Evolutionary conservation across 2,329 filamentous ascomycete genomes (phyloP), one percentile per base, ranked within the genome.

Genomic region (Massarina eburnea): DNA sequence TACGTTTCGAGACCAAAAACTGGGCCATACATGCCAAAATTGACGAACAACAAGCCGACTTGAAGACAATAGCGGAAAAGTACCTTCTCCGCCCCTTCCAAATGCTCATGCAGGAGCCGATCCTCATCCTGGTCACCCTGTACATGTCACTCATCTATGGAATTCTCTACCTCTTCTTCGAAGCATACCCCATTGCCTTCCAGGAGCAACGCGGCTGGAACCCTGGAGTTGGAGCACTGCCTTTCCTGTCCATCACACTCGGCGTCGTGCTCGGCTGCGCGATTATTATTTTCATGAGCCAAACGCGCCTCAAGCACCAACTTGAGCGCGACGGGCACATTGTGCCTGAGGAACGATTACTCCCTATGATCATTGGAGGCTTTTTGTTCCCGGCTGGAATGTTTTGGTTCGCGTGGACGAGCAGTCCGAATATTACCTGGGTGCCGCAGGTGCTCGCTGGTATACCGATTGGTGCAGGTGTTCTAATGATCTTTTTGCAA

Each of bases 381-480:
- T 72, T 76, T 4, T 47, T 80, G 12, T 66, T 79, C 3, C 72
- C 75, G 1, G 64, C 70, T 8, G 74, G 76, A 1, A 61, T 81
- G 19, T 78, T 80, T 51, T 77, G 74, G 76, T 80, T 80, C 48
- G 75, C 72, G 1, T 80, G 76, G 77, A 78, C 79, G 1, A 75
- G 71, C 1, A 67, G 74, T 38, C 67, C 64, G 8, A 70, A 69
- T 46, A 75, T 73, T 36, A 64, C 58, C 2, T 74, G 71, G 68
- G 69, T 72, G 9, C 65, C 67, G 1, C 73, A 75, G 47, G 70
- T 75, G 19, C 47, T 75, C 3, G 62, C 71, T 1, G 70, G 72
- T 4, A 61, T 70, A 5, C 68, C 68, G 8, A 73, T 75, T 33
- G 75, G 75, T 8, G 61, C 59, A 32, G 72, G 73, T 18, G 68